Conservation (phyloP, 192 early-diverging fungal species). For the Gryganskiella cystojenkinii region DNA sequence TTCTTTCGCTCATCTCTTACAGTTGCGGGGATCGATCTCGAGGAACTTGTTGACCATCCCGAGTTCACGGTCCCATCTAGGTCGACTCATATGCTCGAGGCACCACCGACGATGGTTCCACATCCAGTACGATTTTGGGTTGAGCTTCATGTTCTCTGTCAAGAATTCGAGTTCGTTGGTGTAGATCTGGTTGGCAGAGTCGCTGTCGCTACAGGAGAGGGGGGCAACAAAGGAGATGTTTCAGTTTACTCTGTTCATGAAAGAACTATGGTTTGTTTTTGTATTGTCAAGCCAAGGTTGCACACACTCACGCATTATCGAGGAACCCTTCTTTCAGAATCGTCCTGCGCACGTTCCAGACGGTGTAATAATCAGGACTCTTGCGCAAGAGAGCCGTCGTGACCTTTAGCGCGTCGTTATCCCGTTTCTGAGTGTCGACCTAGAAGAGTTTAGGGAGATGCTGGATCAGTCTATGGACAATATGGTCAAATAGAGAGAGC, state of each 20-base stretch:
- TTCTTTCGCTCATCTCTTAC: too few species aligned
- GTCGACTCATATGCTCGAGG: constrained; percentile 76
- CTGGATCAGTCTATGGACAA: too few species aligned
- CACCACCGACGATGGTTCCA: constrained; percentile 98
- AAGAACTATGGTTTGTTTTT: too few species aligned
- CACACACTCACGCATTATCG: constrained; percentile 34
- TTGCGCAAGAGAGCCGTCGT: constrained; percentile 78
- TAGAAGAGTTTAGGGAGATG: constrained; percentile 1
- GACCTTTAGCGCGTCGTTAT: constrained; percentile 64
- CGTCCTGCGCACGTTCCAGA: constrained; percentile 93
- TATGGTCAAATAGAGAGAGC: constrained; percentile 37
- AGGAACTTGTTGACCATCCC: constrained; percentile 81
- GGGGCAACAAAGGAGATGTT: not conserved
- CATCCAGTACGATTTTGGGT: constrained; percentile 98
- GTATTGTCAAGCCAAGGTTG: too few species aligned
- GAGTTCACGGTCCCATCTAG: constrained; percentile 86
- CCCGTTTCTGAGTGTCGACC: constrained; percentile 51
- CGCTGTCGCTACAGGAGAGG: constrained; percentile 27
- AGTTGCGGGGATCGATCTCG: constrained; percentile 92
- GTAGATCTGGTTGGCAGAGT: constrained; percentile 56
- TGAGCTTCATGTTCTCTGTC: constrained; percentile 74
- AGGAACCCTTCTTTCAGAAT: constrained; percentile 68
- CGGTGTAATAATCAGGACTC: constrained; percentile 94
- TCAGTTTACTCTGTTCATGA: too few species aligned
- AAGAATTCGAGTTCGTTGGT: constrained; percentile 80